These are phyloP conservation scores for Ophiostoma fasciatum DNA, from an alignment of 2,329 filamentous ascomycete genomes.

Conservation along the genomic window DNA sequence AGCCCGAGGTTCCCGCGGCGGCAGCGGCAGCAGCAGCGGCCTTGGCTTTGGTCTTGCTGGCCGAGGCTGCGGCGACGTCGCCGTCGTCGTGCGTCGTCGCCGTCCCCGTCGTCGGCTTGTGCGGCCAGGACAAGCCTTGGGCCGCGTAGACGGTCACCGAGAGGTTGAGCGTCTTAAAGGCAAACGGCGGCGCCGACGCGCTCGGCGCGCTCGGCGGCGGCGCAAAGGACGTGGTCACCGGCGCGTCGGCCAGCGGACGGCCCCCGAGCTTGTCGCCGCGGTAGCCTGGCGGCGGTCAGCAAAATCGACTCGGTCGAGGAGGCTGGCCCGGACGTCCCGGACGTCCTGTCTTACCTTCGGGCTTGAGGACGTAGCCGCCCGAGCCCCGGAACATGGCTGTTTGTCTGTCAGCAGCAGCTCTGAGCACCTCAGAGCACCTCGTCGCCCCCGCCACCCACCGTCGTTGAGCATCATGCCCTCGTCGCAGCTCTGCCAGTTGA, in stretches of 20 bases:
- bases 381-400: slow-evolving; percentile 38
- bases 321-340: no score
- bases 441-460: slow-evolving; percentile 53
- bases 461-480: slow-evolving; percentile 94
- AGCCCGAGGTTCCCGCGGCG: no score
- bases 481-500: slow-evolving; percentile 90
- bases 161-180: slow-evolving; percentile 49
- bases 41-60: no score
- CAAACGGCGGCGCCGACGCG: slow-evolving; percentile 19
- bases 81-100: neutral
- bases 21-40: no score
- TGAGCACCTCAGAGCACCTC: no score
- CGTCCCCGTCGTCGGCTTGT: slow-evolving; percentile 8
- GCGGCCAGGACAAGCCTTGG: slow-evolving; percentile 56
- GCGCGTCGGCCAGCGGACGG: slow-evolving; percentile 7
- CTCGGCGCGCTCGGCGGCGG: slow-evolving; percentile 1
- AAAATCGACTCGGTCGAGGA: no score
- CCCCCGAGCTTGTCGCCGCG: slow-evolving; percentile 19
- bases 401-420: no score
- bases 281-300: slow-evolving; percentile 20
- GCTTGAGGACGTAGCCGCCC: slow-evolving; percentile 77
- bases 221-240: slow-evolving; percentile 6
- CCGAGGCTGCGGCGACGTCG: no score
- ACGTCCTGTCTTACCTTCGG: slow-evolving; percentile 48
- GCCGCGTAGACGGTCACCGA: slow-evolving; percentile 61